These are phyloP conservation scores for Trichoderma aggressivum DNA, from an alignment of 2,329 filamentous ascomycete genomes.

Conservation along the genomic window DNA sequence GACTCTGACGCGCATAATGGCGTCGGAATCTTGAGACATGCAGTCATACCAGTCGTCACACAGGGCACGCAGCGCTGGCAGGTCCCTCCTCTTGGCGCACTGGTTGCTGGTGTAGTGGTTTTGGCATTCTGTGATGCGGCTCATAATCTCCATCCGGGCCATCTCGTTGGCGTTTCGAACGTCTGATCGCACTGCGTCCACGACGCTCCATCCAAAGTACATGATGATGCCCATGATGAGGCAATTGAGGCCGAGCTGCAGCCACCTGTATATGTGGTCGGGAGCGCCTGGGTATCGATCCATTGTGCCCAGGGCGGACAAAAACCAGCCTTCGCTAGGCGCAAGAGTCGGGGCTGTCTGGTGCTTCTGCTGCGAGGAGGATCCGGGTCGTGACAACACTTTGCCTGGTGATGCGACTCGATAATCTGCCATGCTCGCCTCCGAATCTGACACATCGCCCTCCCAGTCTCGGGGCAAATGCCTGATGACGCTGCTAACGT, in stretches of 20 bases:
- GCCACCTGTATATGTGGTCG: constrained; percentile 57
- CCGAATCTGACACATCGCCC: constrained; percentile 49
- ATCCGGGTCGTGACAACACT: background rate
- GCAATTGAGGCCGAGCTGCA: constrained; percentile 61
- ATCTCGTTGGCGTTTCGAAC: constrained; percentile 69
- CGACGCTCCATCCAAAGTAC: constrained; percentile 67
- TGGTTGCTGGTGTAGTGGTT: constrained; percentile 72
- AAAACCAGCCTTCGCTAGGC: constrained; percentile 28
- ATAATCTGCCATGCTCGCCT: constrained; percentile 30
- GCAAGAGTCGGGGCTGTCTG: background rate
- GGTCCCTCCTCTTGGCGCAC: constrained; percentile 58
- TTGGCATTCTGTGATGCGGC: constrained; percentile 70
- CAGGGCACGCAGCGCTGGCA: constrained; percentile 68
- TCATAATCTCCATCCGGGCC: constrained; percentile 64
- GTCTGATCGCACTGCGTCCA: constrained; percentile 69
- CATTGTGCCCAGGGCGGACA: constrained; percentile 49
- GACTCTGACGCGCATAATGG: constrained; percentile 74
- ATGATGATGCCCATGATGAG: constrained; percentile 53
- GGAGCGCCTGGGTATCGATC: constrained; percentile 58
- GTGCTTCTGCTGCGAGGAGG: constrained; percentile 28
- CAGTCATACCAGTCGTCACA: constrained; percentile 84
- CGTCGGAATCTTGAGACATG: constrained; percentile 78
- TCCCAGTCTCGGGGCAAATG: constrained; percentile 42
- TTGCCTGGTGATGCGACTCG: background rate
- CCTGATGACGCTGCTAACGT: constrained; percentile 50